Percentiles rank a stretch among this genome's conserved stretches.
Conservation (phyloP, 2,329 filamentous ascomycete species). For the Venturia pyrina region DNA sequence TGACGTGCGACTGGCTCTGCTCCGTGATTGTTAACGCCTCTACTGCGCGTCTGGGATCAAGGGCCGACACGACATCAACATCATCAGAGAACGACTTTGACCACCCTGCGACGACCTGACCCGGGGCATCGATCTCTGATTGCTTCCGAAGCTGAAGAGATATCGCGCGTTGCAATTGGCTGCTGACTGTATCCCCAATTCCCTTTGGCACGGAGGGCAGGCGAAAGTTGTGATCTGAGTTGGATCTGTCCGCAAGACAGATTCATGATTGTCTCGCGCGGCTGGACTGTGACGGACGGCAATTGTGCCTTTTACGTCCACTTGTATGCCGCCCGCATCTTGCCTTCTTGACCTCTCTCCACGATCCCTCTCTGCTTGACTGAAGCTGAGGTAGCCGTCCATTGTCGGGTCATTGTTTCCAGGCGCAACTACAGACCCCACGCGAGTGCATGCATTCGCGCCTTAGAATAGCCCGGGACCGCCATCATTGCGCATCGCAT, state of each 20-base stretch:
- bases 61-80: background rate
- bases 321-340: background rate
- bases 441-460: conserved; percentile 3
- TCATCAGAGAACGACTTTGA: background rate
- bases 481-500: background rate
- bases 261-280: background rate
- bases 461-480: conserved; percentile 3
- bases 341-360: background rate
- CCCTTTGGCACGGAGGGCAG: background rate
- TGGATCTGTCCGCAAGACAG: background rate
- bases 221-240: background rate
- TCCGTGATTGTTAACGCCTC: background rate
- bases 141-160: too few species aligned
- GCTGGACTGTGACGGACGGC: background rate
- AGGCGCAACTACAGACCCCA: background rate
- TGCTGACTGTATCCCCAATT: background rate
- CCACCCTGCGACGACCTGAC: background rate
- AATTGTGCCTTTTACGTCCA: background rate
- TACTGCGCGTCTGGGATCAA: background rate
- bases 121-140: background rate
- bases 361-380: background rate
- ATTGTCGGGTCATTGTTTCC: background rate
- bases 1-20: background rate
- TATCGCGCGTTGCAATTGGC: background rate
- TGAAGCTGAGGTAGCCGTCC: background rate